Percentiles rank a stretch among this genome's conserved stretches.
phyloP scores from a whole-genome alignment of 2,329 filamentous ascomycete genomes.

The Bipolaris sorokiniana region DNA sequence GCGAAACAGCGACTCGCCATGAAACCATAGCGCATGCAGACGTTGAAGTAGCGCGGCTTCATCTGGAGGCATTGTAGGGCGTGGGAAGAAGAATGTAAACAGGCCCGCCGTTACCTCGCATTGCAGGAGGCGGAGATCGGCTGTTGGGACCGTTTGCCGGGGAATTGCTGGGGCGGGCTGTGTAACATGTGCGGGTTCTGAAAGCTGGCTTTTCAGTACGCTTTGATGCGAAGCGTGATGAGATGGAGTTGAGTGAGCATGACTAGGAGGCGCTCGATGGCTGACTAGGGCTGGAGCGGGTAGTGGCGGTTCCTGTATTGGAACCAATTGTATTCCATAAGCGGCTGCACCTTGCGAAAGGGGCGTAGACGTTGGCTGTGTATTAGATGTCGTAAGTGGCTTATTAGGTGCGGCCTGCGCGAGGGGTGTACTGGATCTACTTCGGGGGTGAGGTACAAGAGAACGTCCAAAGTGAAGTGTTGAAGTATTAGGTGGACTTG shows the following conservation, averaged over 20 bases:
- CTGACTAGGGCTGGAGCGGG: slow-evolving; percentile 12
- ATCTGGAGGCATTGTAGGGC: slow-evolving; percentile 29
- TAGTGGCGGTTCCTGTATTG: slow-evolving; percentile 19
- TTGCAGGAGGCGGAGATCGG: slow-evolving; percentile 37
- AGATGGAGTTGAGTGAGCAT: slow-evolving; percentile 11
- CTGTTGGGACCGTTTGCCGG: slow-evolving; percentile 12
- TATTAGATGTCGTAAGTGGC: slow-evolving; percentile 21
- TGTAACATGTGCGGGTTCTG: slow-evolving; percentile 21
- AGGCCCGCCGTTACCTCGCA: slow-evolving; percentile 43
- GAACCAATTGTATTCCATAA: slow-evolving; percentile 29
- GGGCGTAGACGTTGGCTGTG: slow-evolving; percentile 17
- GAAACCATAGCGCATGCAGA: slow-evolving; percentile 39
- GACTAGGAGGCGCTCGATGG: slow-evolving; percentile 14
- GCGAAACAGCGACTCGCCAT: slow-evolving; percentile 35
- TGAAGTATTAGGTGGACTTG: slow-evolving; percentile 36
- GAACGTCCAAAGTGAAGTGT: slow-evolving; percentile 28
- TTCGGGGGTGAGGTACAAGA: slow-evolving; percentile 34
- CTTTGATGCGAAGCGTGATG: slow-evolving; percentile 23
- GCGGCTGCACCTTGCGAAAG: slow-evolving; percentile 22
- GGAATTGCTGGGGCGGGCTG: slow-evolving; percentile 6
- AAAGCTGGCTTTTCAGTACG: slow-evolving; percentile 36
- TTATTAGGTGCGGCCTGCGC: slow-evolving; percentile 29
- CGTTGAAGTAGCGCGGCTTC: slow-evolving; percentile 34
- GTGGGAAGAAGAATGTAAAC: slow-evolving; percentile 41
- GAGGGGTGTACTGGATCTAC: slow-evolving; percentile 39